phyloP scores from a whole-genome alignment of 805 yeast genomes.

The Zygosaccharomyces bisporus region DNA sequence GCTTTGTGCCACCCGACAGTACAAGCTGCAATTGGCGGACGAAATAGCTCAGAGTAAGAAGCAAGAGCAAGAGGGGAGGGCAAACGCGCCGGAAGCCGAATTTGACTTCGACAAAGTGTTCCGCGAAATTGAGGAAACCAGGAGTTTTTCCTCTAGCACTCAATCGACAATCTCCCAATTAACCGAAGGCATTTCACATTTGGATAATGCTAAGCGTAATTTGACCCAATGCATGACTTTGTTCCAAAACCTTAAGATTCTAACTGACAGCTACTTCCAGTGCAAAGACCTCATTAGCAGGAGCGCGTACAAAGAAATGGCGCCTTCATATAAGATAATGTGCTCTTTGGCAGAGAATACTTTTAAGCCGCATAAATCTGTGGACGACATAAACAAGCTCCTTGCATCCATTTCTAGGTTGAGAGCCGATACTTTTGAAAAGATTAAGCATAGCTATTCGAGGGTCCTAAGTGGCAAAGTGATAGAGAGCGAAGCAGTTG shows the following conservation, averaged over 20 bases:
- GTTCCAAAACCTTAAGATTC: slow-evolving; percentile 80
- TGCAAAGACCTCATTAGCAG: slow-evolving; percentile 20
- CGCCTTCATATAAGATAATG: slow-evolving; percentile 32
- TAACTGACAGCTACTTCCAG: slow-evolving; percentile 45
- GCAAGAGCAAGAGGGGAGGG: slow-evolving; percentile 20
- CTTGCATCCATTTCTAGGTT: slow-evolving; percentile 30
- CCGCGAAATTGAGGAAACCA: slow-evolving; percentile 58
- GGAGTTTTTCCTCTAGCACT: slow-evolving; percentile 72
- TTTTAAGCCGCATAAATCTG: slow-evolving; percentile 67
- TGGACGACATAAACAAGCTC: slow-evolving; percentile 51
- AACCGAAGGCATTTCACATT: slow-evolving; percentile 70
- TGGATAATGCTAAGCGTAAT: slow-evolving; percentile 82
- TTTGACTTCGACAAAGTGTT: slow-evolving; percentile 39
- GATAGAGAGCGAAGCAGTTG: slow-evolving; percentile 15
- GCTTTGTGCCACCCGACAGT: slow-evolving; percentile 46
- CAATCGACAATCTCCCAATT: slow-evolving; percentile 60
- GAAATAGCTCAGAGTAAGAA: slow-evolving; percentile 41
- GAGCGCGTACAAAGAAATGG: slow-evolving; percentile 25
- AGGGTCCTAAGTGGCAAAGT: slow-evolving; percentile 18
- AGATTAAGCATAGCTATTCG: slow-evolving; percentile 21
- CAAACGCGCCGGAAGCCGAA: slow-evolving; percentile 14
- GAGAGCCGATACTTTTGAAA: slow-evolving; percentile 26
- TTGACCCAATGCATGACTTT: slow-evolving; percentile 81
- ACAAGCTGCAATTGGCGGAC: slow-evolving; percentile 47
- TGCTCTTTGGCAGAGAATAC: slow-evolving; percentile 31